phyloP scores from a whole-genome alignment of 306 rosid species.

The Crataegus laevigata region DNA sequence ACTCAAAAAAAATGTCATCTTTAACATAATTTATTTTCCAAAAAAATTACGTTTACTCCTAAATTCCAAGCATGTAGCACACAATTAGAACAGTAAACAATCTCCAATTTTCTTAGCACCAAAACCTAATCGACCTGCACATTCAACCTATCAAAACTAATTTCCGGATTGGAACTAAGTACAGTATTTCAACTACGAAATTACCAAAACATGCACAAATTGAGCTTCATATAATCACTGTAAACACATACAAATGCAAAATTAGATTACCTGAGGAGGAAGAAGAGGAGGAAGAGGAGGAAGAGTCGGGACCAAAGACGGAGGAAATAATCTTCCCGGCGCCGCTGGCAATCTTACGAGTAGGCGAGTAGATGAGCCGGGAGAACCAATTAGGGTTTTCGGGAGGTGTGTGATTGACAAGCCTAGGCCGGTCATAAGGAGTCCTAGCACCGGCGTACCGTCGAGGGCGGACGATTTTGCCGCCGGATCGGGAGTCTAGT shows the following conservation, averaged over 20 bases:
- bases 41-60: not conserved
- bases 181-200: not conserved
- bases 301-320: constrained; percentile 47
- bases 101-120: not conserved
- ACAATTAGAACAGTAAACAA: too few relatives aligned
- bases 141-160: too few relatives aligned
- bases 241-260: not conserved
- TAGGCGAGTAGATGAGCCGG: constrained; percentile 52
- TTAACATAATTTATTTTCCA: not conserved
- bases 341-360: constrained; percentile 56
- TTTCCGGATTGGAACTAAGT: not conserved
- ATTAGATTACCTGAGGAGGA: constrained; percentile 40
- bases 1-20: too few relatives aligned
- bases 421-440: constrained; percentile 71
- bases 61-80: too few relatives aligned
- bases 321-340: constrained; percentile 69
- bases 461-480: constrained; percentile 64
- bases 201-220: not conserved
- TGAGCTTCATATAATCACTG: not conserved
- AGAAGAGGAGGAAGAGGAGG: constrained; percentile 27
- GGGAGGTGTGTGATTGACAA: not conserved
- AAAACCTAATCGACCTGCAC: not conserved
- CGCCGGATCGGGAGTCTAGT: constrained; percentile 53
- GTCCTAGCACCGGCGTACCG: constrained; percentile 34
- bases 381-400: constrained; percentile 78